These are phyloP conservation scores for Candida maltosa DNA, from an alignment of 805 yeast genomes.

Conservation along the genomic window DNA sequence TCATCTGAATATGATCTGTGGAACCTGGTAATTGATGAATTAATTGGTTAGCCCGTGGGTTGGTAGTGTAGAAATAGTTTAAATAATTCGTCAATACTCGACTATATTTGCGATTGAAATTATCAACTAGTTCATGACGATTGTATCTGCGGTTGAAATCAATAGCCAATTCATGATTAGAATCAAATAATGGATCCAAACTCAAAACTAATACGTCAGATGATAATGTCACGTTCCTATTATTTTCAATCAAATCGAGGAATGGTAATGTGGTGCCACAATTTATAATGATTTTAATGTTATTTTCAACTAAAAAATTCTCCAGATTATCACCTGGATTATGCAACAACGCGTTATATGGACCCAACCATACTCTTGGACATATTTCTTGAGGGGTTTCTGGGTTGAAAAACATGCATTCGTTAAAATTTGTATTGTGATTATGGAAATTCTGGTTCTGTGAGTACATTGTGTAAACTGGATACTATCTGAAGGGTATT, in stretches of 20 bases:
- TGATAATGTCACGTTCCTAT: constrained; percentile 19
- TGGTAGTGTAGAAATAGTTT: constrained; percentile 30
- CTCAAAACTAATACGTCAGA: constrained; percentile 36
- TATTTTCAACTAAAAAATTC: constrained; percentile 15
- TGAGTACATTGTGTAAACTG: too few relatives aligned
- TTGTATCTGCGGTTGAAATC: constrained; percentile 27
- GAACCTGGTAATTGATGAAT: constrained; percentile 26
- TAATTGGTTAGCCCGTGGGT: constrained; percentile 23
- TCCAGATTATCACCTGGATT: constrained; percentile 4
- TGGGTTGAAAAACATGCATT: constrained; percentile 11
- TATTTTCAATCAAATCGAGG: constrained; percentile 19
- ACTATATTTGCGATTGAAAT: constrained; percentile 27
- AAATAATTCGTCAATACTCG: constrained; percentile 36
- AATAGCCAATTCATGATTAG: constrained; percentile 15
- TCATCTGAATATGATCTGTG: constrained; percentile 14
- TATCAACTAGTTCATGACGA: constrained; percentile 17
- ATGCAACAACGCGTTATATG: constrained; percentile 11
- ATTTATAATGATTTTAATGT: constrained; percentile 37
- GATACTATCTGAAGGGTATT: too few relatives aligned
- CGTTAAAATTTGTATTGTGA: constrained; percentile 2
- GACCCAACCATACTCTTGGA: constrained; percentile 28
- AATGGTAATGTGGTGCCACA: constrained; percentile 33
- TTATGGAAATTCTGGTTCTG: constrained; percentile 5
- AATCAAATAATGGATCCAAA: constrained; percentile 32
- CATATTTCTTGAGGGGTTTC: constrained; percentile 19